These are phyloP conservation scores for Wilhelminamyces savonicus DNA, from an alignment of 805 yeast genomes.

Conservation along the genomic window DNA sequence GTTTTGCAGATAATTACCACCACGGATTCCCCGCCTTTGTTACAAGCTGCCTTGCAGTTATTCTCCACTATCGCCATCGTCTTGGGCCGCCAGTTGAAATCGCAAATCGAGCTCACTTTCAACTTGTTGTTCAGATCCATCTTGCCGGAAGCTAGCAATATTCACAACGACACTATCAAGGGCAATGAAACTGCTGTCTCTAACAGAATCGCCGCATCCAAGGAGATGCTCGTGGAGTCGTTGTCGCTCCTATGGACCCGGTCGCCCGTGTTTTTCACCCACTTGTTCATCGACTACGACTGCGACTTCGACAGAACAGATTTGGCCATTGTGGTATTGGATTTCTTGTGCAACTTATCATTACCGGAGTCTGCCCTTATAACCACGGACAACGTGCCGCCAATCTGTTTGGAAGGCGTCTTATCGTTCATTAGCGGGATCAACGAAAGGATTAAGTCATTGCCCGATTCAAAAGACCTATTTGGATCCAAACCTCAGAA, in stretches of 20 bases:
- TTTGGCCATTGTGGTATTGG: conserved; percentile 59
- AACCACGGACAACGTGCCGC: conserved; percentile 86
- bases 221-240: conserved; percentile 82
- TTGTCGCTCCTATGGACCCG: conserved; percentile 78
- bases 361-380: conserved; percentile 77
- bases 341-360: conserved; percentile 68
- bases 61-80: conserved; percentile 68
- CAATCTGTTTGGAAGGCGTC: conserved; percentile 85
- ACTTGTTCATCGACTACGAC: conserved; percentile 76
- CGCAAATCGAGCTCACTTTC: conserved; percentile 75
- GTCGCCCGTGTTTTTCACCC: conserved; percentile 69
- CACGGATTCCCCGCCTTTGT: conserved; percentile 62
- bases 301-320: conserved; percentile 87
- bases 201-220: conserved; percentile 37
- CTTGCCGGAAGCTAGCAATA: conserved; percentile 24
- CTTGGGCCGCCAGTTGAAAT: conserved; percentile 57
- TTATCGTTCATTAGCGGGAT: conserved; percentile 63
- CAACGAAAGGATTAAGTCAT: conserved; percentile 40
- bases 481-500: conserved; percentile 12
- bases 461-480: conserved; percentile 1
- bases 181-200: conserved; percentile 7
- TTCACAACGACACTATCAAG: conserved; percentile 13
- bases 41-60: conserved; percentile 70
- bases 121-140: conserved; percentile 58
- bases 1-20: conserved; percentile 73